Evolutionary conservation across 768 basidiomycete species (phyloP), one percentile per base, ranked within the genome.

Genomic region (Auriscalpium microsporum): DNA sequence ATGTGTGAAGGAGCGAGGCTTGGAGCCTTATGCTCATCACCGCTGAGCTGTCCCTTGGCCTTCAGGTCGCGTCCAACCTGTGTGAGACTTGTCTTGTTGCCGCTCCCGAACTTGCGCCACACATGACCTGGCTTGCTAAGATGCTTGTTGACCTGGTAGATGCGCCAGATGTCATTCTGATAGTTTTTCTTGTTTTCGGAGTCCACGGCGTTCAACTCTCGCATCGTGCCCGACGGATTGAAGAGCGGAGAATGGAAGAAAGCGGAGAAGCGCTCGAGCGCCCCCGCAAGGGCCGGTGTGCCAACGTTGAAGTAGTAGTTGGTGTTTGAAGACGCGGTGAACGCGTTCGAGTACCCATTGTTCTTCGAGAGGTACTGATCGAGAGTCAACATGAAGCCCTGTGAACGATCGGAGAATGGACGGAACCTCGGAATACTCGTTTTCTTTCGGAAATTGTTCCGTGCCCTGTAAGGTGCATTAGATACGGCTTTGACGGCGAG

Each of bases 171-270:
- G 65, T 97, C 93, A 2, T 78, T 73, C 67, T 95, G 94, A 48
- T 89, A 81, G 67, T 98, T 99, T 74, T 96, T 95, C 73, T 92
- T 91, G 76, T 97, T 86, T 68, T 99, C 96, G 0, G 92, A 95
- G 68, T 99, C 87, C 44, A 99, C 94, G 1, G 96, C 95, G 62
- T 93, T 93, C 58, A 96, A 77, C 72, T 99, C 95, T 35, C 93
- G 82, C 28, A 82, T 77, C 0, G 92, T 94, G 66, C 92, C 90
- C 4, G 87, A 89, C 0, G 88, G 81, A 1, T 83, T 68, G 65
- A 99, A 98, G 44, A 95, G 78, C 0, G 95, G 95, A n/a, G 83
- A 87, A 60, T 89, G 89, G 71, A 99, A 98, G 73, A 99, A 98
- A 0, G 77, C 80, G 23, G 91, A 71, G 68, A 90, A 86, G 58